Conservation (phyloP, 306 rosid genomes). For the Quercus gilva region DNA sequence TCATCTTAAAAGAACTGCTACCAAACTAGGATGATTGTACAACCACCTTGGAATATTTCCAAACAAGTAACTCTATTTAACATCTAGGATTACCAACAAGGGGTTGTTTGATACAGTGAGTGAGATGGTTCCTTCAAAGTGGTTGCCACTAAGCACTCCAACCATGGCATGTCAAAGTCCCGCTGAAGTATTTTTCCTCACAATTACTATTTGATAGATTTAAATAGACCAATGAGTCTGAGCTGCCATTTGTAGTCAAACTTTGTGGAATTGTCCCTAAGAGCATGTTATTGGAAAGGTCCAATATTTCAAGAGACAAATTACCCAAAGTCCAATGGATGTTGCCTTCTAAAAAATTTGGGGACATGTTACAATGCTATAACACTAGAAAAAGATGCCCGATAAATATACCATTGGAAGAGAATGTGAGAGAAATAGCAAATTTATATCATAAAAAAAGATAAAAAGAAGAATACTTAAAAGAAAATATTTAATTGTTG, state of each 20-base stretch:
- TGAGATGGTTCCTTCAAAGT: neutral
- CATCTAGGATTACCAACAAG: neutral
- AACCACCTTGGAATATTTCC: neutral
- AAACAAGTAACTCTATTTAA: neutral
- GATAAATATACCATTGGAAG: neutral
- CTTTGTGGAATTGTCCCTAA: neutral
- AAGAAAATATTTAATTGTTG: too few relatives aligned
- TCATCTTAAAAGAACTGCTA: neutral
- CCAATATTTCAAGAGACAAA: neutral
- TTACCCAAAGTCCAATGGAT: neutral
- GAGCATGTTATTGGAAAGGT: neutral
- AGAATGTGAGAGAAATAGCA: too few relatives aligned
- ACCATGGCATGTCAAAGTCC: neutral
- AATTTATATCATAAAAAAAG: too few relatives aligned
- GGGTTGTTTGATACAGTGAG: neutral
- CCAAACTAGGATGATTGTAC: neutral
- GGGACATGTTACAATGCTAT: neutral
- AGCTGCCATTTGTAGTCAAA: neutral
- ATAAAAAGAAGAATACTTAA: too few relatives aligned
- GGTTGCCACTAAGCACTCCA: neutral
- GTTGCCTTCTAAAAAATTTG: neutral
- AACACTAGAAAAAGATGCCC: neutral
- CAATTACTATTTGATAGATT: neutral
- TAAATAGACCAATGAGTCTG: neutral
- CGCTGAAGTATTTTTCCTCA: neutral